phyloP scores from a whole-genome alignment of 139 green algal species.

The Dunaliella primolecta region DNA sequence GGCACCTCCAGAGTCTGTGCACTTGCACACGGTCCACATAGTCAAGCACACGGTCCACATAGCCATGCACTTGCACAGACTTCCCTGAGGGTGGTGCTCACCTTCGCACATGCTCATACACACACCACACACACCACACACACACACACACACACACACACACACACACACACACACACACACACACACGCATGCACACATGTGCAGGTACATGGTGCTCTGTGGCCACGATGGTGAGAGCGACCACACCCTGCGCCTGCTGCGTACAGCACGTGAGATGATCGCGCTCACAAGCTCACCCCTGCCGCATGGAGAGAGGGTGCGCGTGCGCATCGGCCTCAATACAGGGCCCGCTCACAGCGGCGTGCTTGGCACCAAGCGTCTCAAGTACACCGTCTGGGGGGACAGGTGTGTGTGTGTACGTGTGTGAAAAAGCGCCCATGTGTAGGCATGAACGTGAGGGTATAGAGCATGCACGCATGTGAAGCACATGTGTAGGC shows the following conservation, averaged over 20 bases:
- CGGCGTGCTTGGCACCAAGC: constrained; percentile 35
- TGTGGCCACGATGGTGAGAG: constrained; percentile 9
- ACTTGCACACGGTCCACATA: no score
- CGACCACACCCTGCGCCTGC: constrained; percentile 1
- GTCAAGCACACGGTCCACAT: not conserved
- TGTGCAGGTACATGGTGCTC: constrained; percentile 11
- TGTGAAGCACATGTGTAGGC: not conserved
- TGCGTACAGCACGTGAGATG: constrained; percentile 1
- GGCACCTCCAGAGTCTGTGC: no score
- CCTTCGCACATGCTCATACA: not conserved
- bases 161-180: not conserved
- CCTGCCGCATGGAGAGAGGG: not conserved
- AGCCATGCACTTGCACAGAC: not conserved
- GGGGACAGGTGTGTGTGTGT: constrained; percentile 14
- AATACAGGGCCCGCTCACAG: constrained; percentile 31
- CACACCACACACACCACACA: not conserved
- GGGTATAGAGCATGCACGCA: not conserved
- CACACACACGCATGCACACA: not conserved
- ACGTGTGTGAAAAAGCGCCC: not conserved
- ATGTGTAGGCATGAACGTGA: not conserved
- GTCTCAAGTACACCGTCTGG: constrained; percentile 19
- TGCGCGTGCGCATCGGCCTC: constrained; percentile 24
- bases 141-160: not conserved
- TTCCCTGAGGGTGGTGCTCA: no score
- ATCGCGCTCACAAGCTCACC: constrained; percentile 3